Conservation (phyloP, 768 basidiomycete genomes). For the Amanita fuliginea region DNA sequence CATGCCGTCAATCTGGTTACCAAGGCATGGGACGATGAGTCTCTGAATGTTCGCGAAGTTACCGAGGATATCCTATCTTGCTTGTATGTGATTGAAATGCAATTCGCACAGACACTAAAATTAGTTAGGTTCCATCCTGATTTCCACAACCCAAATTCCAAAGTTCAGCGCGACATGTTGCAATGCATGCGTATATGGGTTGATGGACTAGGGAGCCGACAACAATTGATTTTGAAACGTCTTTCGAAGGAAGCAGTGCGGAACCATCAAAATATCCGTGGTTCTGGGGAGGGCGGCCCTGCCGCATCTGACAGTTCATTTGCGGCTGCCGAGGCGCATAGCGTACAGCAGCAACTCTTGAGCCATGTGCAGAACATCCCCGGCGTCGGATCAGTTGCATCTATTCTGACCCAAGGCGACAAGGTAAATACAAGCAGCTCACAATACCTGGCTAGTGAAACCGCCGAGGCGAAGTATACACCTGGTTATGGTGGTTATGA, state of each 20-base stretch:
- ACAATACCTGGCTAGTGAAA: not conserved
- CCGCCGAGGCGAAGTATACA: not conserved
- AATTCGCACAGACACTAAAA: not conserved
- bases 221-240: conserved; percentile 39
- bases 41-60: conserved; percentile 41
- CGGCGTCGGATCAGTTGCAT: conserved; percentile 24
- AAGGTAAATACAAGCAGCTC: not conserved
- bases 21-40: conserved; percentile 74
- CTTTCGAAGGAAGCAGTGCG: conserved; percentile 58
- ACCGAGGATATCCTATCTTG: conserved; percentile 57
- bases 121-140: conserved; percentile 68
- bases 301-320: conserved; percentile 35
- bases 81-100: conserved; percentile 34
- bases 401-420: conserved; percentile 14
- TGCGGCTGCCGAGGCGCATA: conserved; percentile 35
- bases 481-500: not conserved
- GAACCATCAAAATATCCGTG: conserved; percentile 61
- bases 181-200: conserved; percentile 57
- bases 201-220: conserved; percentile 33
- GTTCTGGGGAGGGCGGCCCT: conserved; percentile 38
- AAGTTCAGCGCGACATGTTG: conserved; percentile 70
- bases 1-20: conserved; percentile 28
- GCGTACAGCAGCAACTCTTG: conserved; percentile 36
- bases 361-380: conserved; percentile 38
- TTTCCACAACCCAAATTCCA: conserved; percentile 54